Evolutionary conservation across 2,329 filamentous ascomycete genomes (phyloP).

Genomic region (Venturia effusa): DNA sequence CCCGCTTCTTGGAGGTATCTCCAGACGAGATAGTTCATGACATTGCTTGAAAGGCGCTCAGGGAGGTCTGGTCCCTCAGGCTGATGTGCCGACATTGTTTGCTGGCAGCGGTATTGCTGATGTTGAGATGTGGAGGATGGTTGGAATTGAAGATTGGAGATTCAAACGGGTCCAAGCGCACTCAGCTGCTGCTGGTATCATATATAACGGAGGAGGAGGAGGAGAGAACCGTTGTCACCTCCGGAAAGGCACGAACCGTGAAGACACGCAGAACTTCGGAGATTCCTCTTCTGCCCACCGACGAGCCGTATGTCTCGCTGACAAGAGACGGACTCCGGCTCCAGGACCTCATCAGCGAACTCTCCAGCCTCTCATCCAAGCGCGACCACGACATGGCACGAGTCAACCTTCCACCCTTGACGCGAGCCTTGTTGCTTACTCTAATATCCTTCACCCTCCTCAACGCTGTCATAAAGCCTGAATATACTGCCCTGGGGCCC

Average conservation of each 20-base stretch:
- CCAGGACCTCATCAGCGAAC: neutral
- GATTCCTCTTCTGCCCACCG: neutral
- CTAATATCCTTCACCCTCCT: conserved; percentile 70
- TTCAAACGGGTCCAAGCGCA: neutral
- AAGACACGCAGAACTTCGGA: neutral
- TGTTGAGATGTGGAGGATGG: neutral
- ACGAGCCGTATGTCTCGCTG: neutral
- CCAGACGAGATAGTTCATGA: conserved; percentile 13
- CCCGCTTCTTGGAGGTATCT: conserved; percentile 11
- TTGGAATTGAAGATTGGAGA: neutral
- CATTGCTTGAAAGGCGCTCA: conserved; percentile 7
- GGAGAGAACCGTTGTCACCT: neutral
- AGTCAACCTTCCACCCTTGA: conserved; percentile 87
- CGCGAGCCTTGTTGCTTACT: conserved; percentile 65
- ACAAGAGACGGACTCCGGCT: neutral
- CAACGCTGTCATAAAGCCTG: conserved; percentile 58
- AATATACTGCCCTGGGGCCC: conserved; percentile 41
- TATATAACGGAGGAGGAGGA: neutral
- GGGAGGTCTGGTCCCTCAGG: neutral
- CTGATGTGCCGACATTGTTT: conserved; percentile 23
- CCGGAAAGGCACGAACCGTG: neutral
- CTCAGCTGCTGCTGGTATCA: neutral
- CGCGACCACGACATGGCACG: conserved; percentile 29
- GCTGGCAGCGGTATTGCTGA: neutral
- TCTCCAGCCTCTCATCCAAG: neutral